A percentile compares a stretch with the other conserved stretches of the same genome.
These are phyloP conservation scores for Trichoderma sp. DNA, from an alignment of 2,329 filamentous ascomycete species.

Conservation along the genomic window DNA sequence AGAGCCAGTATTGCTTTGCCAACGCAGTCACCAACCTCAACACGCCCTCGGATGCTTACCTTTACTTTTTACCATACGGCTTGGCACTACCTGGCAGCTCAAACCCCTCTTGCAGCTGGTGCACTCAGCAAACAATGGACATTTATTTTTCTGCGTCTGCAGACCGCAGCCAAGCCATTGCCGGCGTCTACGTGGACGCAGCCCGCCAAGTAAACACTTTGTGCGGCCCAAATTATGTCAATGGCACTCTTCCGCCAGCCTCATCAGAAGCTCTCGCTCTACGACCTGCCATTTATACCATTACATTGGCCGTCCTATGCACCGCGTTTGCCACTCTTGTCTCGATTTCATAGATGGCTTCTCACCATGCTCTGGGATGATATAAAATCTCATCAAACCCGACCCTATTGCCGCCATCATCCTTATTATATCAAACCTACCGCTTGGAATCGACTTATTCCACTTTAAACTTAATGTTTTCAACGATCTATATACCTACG, in stretches of 20 bases:
- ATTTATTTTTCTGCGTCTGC: constrained; percentile 70
- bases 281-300: constrained; percentile 24
- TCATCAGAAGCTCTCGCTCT: constrained; percentile 23
- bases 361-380: not conserved
- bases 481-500: not conserved
- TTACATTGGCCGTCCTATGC: constrained; percentile 21
- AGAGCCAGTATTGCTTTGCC: constrained; percentile 74
- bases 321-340: not conserved
- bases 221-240: constrained; percentile 59
- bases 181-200: constrained; percentile 65
- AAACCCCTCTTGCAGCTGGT: constrained; percentile 72
- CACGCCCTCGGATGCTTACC: constrained; percentile 68
- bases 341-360: not conserved
- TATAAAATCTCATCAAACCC: not conserved
- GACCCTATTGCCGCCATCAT: not conserved
- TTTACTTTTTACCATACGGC: constrained; percentile 85
- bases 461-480: not conserved
- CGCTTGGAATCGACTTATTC: not conserved
- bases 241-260: constrained; percentile 49
- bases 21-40: constrained; percentile 76
- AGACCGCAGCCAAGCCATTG: constrained; percentile 64
- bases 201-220: constrained; percentile 70
- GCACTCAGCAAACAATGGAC: constrained; percentile 76
- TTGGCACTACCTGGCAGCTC: constrained; percentile 63
- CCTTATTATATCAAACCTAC: not conserved